phyloP scores from a whole-genome alignment of 148 eudicot species.

The Hydrangea macrophylla region DNA sequence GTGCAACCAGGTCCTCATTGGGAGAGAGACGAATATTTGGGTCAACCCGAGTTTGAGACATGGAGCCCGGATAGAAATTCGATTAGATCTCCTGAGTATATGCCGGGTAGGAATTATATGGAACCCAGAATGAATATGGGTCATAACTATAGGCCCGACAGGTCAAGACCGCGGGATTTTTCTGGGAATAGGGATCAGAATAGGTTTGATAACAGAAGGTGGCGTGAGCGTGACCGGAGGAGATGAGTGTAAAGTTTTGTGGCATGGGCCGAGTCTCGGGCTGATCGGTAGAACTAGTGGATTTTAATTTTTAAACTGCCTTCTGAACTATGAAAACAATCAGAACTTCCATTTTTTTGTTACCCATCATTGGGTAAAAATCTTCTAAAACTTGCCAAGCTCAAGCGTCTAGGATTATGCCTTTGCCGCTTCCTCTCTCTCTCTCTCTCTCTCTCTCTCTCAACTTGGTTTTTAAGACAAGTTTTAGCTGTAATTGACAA shows the following conservation, averaged over 20 bases:
- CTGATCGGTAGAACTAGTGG: not conserved
- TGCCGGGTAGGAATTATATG: slow-evolving; percentile 26
- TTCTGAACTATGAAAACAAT: too few relatives aligned
- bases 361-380: too few relatives aligned
- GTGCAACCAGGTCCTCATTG: slow-evolving; percentile 24
- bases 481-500: too few relatives aligned
- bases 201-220: slow-evolving; percentile 36
- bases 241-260: slow-evolving; percentile 25
- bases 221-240: slow-evolving; percentile 37
- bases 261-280: not conserved
- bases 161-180: slow-evolving; percentile 40
- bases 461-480: too few relatives aligned
- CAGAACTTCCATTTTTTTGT: too few relatives aligned
- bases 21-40: slow-evolving; percentile 23
- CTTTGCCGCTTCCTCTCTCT: too few relatives aligned
- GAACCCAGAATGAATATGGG: slow-evolving; percentile 29
- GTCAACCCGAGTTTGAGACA: slow-evolving; percentile 32
- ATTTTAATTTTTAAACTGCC: not conserved
- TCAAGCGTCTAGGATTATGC: too few relatives aligned
- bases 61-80: slow-evolving; percentile 72
- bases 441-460: too few relatives aligned
- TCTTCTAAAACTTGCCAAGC: too few relatives aligned
- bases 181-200: slow-evolving; percentile 34
- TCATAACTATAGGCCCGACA: slow-evolving; percentile 38
- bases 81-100: slow-evolving; percentile 30